Conservation (phyloP, 1,139 yeast species). For the Sugiyamaella pinicola region DNA sequence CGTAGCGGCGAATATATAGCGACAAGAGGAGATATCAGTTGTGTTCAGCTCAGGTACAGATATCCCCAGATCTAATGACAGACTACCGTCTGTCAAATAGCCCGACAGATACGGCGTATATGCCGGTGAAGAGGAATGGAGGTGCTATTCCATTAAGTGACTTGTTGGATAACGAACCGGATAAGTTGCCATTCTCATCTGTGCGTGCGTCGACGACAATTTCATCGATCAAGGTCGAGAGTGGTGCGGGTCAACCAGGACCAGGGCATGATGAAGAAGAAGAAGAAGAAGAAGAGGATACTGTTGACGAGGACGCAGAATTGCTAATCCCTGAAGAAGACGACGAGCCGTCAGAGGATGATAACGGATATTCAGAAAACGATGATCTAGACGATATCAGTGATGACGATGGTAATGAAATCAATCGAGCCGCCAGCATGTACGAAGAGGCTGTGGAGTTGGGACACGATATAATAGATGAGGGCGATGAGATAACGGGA, state of each 20-base stretch:
- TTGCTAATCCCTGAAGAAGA: neutral
- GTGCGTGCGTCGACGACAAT: neutral
- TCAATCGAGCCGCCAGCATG: conserved; percentile 13
- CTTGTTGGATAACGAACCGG: neutral
- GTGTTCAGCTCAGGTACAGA: no score
- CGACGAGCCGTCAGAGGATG: conserved; percentile 2
- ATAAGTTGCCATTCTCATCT: neutral
- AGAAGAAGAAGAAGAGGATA: conserved; percentile 14
- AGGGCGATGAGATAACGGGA: neutral
- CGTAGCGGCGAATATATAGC: no score
- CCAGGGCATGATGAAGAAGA: neutral
- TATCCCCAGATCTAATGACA: neutral
- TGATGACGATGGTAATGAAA: conserved; percentile 6
- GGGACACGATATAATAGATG: conserved; percentile 12
- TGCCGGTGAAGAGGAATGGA: conserved; percentile 2
- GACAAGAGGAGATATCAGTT: no score
- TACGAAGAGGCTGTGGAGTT: conserved; percentile 29
- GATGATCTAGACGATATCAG: conserved; percentile 15
- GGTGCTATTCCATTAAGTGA: conserved; percentile 6
- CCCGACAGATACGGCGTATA: neutral
- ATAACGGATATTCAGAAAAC: conserved; percentile 4
- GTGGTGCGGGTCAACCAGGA: neutral
- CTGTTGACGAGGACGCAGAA: conserved; percentile 17
- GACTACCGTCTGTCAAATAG: neutral
- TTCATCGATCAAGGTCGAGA: no score